These are phyloP conservation scores for Zalaria obscura DNA, from an alignment of 2,329 filamentous ascomycete genomes.

Conservation along the genomic window DNA sequence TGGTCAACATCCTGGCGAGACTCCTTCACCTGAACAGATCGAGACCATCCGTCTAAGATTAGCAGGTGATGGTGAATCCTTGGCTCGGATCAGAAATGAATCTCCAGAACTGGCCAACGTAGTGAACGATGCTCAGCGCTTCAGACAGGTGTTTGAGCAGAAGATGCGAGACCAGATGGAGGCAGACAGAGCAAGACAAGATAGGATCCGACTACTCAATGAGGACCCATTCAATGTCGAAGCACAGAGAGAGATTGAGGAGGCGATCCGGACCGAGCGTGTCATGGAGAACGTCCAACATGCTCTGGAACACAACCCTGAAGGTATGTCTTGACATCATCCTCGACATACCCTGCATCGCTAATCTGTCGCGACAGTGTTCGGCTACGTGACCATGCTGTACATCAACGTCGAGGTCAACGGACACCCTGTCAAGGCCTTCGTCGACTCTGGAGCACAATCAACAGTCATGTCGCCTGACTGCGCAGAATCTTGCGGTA, in stretches of 20 bases:
- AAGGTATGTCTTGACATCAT: slow-evolving; percentile 46
- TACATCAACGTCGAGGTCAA: slow-evolving; percentile 96
- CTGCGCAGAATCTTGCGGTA: slow-evolving; percentile 82
- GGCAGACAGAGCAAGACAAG: slow-evolving; percentile 61
- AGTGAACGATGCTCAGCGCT: slow-evolving; percentile 61
- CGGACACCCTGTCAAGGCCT: slow-evolving; percentile 78
- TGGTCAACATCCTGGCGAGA: slow-evolving; percentile 2
- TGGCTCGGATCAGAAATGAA: slow-evolving; percentile 54
- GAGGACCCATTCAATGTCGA: slow-evolving; percentile 90
- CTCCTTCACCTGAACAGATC: slow-evolving; percentile 34
- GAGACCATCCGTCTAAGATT: slow-evolving; percentile 75
- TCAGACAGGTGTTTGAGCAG: slow-evolving; percentile 56
- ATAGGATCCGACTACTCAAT: slow-evolving; percentile 73
- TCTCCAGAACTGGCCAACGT: slow-evolving; percentile 66
- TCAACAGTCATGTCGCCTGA: slow-evolving; percentile 97
- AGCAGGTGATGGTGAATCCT: slow-evolving; percentile 60
- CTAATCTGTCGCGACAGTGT: slow-evolving; percentile 43
- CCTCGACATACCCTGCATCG: not conserved
- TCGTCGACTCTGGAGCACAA: slow-evolving; percentile 94
- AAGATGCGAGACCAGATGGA: slow-evolving; percentile 58
- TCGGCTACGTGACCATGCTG: slow-evolving; percentile 87
- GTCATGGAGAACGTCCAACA: slow-evolving; percentile 94
- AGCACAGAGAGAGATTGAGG: slow-evolving; percentile 81
- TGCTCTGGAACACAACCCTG: slow-evolving; percentile 92
- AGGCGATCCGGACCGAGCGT: slow-evolving; percentile 88